phyloP scores from a whole-genome alignment of 1,139 yeast species.

The Suhomyces bokatorum region DNA sequence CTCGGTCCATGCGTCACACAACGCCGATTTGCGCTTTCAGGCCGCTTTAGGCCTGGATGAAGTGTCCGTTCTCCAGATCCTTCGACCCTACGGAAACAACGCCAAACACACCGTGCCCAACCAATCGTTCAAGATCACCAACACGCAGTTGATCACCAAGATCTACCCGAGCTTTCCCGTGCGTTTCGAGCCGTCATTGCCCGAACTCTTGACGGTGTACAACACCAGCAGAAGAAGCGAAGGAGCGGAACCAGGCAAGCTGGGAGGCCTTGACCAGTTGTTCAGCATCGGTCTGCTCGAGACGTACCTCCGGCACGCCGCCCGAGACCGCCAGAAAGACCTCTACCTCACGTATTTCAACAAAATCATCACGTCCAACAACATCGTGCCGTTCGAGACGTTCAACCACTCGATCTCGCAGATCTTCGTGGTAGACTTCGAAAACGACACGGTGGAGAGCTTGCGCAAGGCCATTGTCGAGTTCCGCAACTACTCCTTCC shows the following conservation, averaged over 20 bases:
- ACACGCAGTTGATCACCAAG: conserved; percentile 44
- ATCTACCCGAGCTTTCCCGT: conserved; percentile 47
- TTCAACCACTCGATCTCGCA: conserved; percentile 89
- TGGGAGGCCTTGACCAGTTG: conserved; percentile 26
- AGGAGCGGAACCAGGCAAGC: conserved; percentile 11
- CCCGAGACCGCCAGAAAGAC: conserved; percentile 19
- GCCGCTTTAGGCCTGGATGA: conserved; percentile 31
- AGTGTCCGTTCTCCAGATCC: conserved; percentile 36
- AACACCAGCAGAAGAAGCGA: conserved; percentile 18
- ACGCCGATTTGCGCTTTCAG: conserved; percentile 50
- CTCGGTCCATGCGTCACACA: conserved; percentile 53
- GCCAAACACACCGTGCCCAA: conserved; percentile 41
- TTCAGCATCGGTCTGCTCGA: conserved; percentile 47
- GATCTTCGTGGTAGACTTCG: conserved; percentile 59
- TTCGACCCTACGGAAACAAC: conserved; percentile 50
- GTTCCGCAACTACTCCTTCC: conserved; percentile 48
- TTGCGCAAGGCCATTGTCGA: conserved; percentile 41
- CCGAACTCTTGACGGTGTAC: conserved; percentile 40
- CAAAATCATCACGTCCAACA: conserved; percentile 59
- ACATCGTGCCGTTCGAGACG: conserved; percentile 79
- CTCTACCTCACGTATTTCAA: conserved; percentile 63
- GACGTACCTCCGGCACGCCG: conserved; percentile 26
- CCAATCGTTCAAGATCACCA: conserved; percentile 42
- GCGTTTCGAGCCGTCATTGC: conserved; percentile 44
- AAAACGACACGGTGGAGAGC: conserved; percentile 49